A percentile compares a stretch with the other conserved stretches of the same genome.
Conservation (phyloP, 139 green algal species). For the Mesotaenium endlicherianum region DNA sequence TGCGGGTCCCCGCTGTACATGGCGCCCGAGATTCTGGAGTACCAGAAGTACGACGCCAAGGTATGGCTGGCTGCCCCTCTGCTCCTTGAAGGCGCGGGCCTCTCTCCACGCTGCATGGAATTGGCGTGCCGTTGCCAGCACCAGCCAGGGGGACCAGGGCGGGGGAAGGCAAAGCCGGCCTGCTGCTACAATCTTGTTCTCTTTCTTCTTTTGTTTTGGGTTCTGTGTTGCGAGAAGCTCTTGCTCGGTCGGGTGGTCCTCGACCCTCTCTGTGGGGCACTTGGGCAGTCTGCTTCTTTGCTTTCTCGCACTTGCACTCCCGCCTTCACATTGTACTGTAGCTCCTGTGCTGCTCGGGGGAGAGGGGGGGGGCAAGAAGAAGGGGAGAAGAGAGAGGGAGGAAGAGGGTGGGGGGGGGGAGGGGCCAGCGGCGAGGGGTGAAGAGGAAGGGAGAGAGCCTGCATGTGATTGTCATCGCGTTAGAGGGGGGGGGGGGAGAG, state of each 20-base stretch:
- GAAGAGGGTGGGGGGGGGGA: too few species aligned
- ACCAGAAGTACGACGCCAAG: conserved; percentile 67
- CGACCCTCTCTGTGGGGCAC: too few species aligned
- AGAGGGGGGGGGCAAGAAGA: too few species aligned
- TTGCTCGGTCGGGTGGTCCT: not conserved
- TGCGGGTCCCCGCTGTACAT: conserved; percentile 97
- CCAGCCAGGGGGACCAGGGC: not conserved
- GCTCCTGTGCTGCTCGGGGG: too few species aligned
- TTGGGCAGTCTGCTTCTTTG: too few species aligned
- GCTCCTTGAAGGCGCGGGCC: not conserved
- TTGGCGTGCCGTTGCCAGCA: not conserved
- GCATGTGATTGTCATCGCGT: too few species aligned
- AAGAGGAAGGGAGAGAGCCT: too few species aligned
- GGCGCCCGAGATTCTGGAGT: conserved; percentile 90
- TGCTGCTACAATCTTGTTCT: not conserved
- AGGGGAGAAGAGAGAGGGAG: too few species aligned
- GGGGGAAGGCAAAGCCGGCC: not conserved
- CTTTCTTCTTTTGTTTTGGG: not conserved
- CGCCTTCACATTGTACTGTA: too few species aligned
- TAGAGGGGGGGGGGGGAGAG: too few species aligned
- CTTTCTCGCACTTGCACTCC: too few species aligned
- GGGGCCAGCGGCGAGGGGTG: too few species aligned
- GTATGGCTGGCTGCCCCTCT: conserved; percentile 8
- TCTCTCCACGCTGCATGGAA: not conserved
- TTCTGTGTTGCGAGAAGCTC: not conserved